Evolutionary conservation across 257 asterid species (phyloP).

Genomic region (Solanum lycopersicoides): DNA sequence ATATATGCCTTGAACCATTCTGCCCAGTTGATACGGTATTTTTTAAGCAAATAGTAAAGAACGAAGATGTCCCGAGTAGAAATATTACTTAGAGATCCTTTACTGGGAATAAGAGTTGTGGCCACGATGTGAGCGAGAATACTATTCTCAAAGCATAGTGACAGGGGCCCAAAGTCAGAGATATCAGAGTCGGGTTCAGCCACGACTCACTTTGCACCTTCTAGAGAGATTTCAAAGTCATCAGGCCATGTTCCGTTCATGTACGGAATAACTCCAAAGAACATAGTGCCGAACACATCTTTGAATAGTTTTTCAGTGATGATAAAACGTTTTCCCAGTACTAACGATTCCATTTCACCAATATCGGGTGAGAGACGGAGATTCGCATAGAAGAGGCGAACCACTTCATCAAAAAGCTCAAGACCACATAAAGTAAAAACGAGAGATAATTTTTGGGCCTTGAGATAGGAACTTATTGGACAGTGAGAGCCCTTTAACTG

Average conservation of each 20-base stretch:
- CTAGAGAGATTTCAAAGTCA: background rate
- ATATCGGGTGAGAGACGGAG: too few species aligned
- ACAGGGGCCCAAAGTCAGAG: background rate
- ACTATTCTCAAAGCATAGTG: background rate
- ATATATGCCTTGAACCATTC: too few species aligned
- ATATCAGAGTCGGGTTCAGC: background rate
- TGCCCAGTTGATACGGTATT: too few species aligned
- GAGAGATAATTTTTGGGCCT: background rate
- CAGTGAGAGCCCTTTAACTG: background rate
- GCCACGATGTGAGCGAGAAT: background rate
- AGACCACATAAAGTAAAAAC: too few species aligned
- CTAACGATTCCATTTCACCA: too few species aligned
- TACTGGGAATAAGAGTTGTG: background rate
- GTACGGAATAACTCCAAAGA: too few species aligned
- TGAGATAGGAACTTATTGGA: background rate
- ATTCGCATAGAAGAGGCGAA: too few species aligned
- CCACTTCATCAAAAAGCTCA: too few species aligned
- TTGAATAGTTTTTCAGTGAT: too few species aligned
- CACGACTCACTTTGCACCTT: background rate
- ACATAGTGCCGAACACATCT: too few species aligned
- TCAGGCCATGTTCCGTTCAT: background rate
- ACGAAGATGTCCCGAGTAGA: background rate
- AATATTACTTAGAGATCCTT: background rate
- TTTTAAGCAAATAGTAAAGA: background rate
- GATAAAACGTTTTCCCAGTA: too few species aligned